A percentile compares a stretch with the other conserved stretches of the same genome.
Conservation (phyloP, 768 basidiomycete genomes). For the Leccinum truebloodii region DNA sequence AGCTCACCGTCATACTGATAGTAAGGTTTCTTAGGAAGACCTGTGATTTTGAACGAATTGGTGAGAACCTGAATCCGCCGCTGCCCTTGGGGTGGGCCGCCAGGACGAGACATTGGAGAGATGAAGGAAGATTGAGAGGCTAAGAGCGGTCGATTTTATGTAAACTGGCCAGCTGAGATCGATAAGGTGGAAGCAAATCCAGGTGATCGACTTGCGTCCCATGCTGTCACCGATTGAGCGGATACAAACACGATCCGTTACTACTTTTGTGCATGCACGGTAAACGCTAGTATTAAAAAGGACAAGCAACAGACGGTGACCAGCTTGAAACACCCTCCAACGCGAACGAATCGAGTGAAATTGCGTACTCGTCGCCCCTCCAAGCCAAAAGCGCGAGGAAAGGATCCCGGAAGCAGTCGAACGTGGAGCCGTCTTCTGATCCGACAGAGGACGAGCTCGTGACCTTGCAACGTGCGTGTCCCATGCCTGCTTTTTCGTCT, state of each 20-base stretch:
- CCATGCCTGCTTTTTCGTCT: too few species aligned
- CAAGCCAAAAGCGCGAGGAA: too few species aligned
- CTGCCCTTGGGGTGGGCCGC: constrained; percentile 16
- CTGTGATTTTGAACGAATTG: constrained; percentile 34
- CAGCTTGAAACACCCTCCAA: too few species aligned
- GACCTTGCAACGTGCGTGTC: too few species aligned
- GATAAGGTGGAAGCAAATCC: constrained; percentile 24
- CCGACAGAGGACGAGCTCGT: too few species aligned
- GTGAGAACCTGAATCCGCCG: constrained; percentile 31
- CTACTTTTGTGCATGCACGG: background rate
- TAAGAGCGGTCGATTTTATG: constrained; percentile 3
- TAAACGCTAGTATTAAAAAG: constrained; percentile 21
- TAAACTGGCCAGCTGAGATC: constrained; percentile 17
- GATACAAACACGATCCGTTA: background rate
- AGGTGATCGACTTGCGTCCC: constrained; percentile 2
- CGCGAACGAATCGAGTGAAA: too few species aligned
- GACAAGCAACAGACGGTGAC: constrained; percentile 5
- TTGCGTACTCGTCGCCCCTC: too few species aligned
- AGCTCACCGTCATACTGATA: constrained; percentile 37
- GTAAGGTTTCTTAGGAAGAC: constrained; percentile 28
- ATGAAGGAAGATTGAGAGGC: constrained; percentile 3
- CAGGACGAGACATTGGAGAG: constrained; percentile 24
- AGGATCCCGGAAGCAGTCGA: too few species aligned
- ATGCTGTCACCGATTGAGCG: background rate
- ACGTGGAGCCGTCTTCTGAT: too few species aligned